Conservation (phyloP, 441 rosid genomes). For the Erysimum cheiri region DNA sequence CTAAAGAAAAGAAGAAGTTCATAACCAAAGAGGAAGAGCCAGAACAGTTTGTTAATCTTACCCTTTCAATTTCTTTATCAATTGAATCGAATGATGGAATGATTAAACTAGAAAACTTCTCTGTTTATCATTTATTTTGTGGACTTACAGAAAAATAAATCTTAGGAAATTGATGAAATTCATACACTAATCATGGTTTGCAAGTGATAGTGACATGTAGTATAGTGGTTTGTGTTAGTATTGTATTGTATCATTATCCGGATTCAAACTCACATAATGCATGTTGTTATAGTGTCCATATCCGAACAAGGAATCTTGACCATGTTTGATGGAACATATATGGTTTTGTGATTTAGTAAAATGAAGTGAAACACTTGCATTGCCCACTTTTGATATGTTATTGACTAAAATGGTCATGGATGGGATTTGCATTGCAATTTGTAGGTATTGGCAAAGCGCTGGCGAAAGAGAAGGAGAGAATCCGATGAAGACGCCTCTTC, state of each 20-base stretch:
- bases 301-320: neutral
- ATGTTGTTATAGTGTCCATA: neutral
- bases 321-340: neutral
- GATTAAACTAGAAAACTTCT: neutral
- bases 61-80: neutral
- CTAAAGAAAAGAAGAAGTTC: conserved; percentile 77
- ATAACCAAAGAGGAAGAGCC: conserved; percentile 92
- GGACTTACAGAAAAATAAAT: too few relatives aligned
- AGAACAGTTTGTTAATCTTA: conserved; percentile 61
- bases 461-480: conserved; percentile 96
- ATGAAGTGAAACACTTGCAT: neutral
- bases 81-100: neutral
- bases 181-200: too few relatives aligned
- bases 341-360: neutral
- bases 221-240: too few relatives aligned
- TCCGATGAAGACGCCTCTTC: conserved; percentile 92
- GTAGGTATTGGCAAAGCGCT: conserved; percentile 90
- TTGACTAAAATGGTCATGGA: neutral
- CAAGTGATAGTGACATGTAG: too few relatives aligned
- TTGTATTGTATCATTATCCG: too few relatives aligned
- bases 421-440: conserved; percentile 19
- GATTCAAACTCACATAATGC: too few relatives aligned
- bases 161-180: too few relatives aligned
- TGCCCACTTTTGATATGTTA: neutral
- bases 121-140: too few relatives aligned